Base-by-base conservation (phyloP, 176 grass and related monocot species). In the Oropetium thomaeum region DNA sequence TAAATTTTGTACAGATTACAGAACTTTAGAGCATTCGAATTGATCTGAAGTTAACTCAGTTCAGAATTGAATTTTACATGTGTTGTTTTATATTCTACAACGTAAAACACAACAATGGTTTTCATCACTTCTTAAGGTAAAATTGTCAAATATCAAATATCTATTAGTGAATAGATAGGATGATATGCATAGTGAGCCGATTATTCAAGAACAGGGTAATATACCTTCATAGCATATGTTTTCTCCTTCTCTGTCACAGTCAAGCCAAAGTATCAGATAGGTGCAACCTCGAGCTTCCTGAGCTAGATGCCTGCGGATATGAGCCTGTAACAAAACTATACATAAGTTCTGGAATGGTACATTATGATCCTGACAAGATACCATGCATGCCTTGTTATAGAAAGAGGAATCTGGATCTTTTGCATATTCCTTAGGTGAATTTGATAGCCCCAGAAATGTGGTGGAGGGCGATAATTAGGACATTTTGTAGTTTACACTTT, bases 151-250 rank as follows among this genome's bases (percentile, higher is more conserved):
- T 71, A 51, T 31, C 1, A 20, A 67, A 61, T 58, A 60, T 78
- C 48, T 53, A 77, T 5, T 31, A 32, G 39, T 8, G 55, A 40
- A 26, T 28, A 55, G 44, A 74, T 40, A 44, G 5, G 48, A 83
- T 61, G 62, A 6, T 16, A 62, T 26, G 20, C 33, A 61, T 8
- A 37, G 40, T 4, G 5, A 57, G 12, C 6, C 9, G 10, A 23
- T 1, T n/a, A n/a, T 79, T 70, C 7, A 33, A 65, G 33, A 73
- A 74, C 13, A 15, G 47, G 31, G 7, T 49, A 30, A 14, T 51
- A 67, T 87, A 97, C 95, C 95, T 97, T 97, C 95, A 76, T 87
- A 97, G 66, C 95, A 93, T 89, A 97, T 97, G 69, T 97, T 97
- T 93, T 97, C 95, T 76, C 95, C 95, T 93, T 93, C 95, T 71